phyloP scores from a whole-genome alignment of 2,329 filamentous ascomycete species.

The Calonectria hawksworthii region DNA sequence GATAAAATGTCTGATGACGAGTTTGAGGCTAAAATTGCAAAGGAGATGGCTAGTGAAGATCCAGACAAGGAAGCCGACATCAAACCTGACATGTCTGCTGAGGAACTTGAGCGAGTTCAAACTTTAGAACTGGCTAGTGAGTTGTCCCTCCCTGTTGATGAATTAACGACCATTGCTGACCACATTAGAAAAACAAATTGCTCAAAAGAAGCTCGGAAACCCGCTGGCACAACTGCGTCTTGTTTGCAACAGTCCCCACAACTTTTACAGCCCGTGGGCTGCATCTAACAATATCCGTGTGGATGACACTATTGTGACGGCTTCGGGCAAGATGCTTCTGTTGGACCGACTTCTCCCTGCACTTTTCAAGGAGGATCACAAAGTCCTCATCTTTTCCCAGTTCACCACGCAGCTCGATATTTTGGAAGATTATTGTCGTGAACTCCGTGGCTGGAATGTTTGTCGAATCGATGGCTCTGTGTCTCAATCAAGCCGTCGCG shows the following conservation, averaged over 20 bases:
- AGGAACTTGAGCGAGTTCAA: conserved; percentile 75
- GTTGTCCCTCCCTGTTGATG: conserved; percentile 48
- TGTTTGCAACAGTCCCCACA: conserved; percentile 93
- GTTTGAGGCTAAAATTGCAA: conserved; percentile 84
- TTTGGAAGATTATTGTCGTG: conserved; percentile 83
- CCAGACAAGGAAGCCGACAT: conserved; percentile 47
- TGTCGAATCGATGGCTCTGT: conserved; percentile 95
- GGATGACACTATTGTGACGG: conserved; percentile 86
- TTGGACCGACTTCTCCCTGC: conserved; percentile 86
- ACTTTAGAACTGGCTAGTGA: conserved; percentile 83
- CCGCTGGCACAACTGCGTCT: conserved; percentile 92
- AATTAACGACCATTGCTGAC: conserved; percentile 40
- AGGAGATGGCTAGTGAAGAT: conserved; percentile 66
- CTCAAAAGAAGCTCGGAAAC: conserved; percentile 92
- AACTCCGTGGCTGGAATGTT: conserved; percentile 83
- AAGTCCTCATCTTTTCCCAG: conserved; percentile 95
- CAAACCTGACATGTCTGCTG: conserved; percentile 57
- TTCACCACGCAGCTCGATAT: conserved; percentile 96
- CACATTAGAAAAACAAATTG: conserved; percentile 80
- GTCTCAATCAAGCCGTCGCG: conserved; percentile 77
- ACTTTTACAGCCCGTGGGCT: conserved; percentile 95
- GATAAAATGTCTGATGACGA: conserved; percentile 82
- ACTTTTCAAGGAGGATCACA: conserved; percentile 82
- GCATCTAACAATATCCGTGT: conserved; percentile 69
- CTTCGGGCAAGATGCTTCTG: conserved; percentile 95